A percentile compares a stretch with the other conserved stretches of the same genome.
Evolutionary conservation across 805 yeast species (phyloP).

Genomic region (Grigorovia humatica): DNA sequence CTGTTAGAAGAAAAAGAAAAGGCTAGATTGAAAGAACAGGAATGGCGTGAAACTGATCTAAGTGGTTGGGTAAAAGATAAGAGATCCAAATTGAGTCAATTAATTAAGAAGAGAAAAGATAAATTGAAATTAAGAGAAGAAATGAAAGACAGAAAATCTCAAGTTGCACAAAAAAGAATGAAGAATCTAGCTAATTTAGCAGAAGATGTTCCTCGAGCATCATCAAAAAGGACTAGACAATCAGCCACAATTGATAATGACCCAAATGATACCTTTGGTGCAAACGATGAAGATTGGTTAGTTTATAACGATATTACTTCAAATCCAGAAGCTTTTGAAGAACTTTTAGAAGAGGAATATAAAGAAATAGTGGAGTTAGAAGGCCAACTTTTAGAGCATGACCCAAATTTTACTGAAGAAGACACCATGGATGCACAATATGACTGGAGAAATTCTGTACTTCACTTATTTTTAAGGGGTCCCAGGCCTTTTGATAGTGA

Average conservation of each 20-base stretch:
- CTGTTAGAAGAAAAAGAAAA: slow-evolving; percentile 52
- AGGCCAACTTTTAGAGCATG: slow-evolving; percentile 65
- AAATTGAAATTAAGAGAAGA: slow-evolving; percentile 63
- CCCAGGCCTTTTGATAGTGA: slow-evolving; percentile 80
- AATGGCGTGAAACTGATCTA: slow-evolving; percentile 69
- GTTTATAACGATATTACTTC: slow-evolving; percentile 75
- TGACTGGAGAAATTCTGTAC: slow-evolving; percentile 72
- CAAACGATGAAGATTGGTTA: slow-evolving; percentile 92
- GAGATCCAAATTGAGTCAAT: slow-evolving; percentile 44
- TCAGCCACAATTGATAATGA: slow-evolving; percentile 75
- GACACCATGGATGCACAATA: slow-evolving; percentile 72
- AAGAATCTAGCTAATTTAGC: slow-evolving; percentile 82
- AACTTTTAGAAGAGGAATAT: slow-evolving; percentile 66
- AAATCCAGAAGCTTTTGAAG: slow-evolving; percentile 55
- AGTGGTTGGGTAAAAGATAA: slow-evolving; percentile 72
- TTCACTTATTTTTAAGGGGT: slow-evolving; percentile 84
- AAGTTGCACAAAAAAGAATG: slow-evolving; percentile 89
- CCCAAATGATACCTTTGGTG: slow-evolving; percentile 89
- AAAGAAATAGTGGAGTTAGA: slow-evolving; percentile 53
- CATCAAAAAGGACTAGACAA: slow-evolving; percentile 40
- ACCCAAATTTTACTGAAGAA: slow-evolving; percentile 76
- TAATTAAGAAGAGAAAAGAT: slow-evolving; percentile 58
- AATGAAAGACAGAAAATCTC: slow-evolving; percentile 77
- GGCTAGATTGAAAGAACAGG: slow-evolving; percentile 53
- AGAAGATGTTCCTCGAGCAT: slow-evolving; percentile 41